Conservation (phyloP, 345 rosid species). For the Moricandia moricandioides region DNA sequence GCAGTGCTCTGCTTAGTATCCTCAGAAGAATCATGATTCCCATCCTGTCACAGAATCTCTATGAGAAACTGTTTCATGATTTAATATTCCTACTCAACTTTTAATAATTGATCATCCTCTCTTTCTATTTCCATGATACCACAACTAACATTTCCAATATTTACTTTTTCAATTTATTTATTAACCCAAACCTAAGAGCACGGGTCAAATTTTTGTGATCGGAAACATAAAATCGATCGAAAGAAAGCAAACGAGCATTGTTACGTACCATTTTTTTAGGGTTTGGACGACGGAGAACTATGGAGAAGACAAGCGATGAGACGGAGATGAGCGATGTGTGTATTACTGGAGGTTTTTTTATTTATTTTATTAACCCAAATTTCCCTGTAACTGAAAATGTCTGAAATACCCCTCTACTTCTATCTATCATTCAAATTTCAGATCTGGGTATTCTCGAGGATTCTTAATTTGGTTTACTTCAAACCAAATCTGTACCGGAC, state of each 20-base stretch:
- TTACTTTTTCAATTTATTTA: no score
- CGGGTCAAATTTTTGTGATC: background rate
- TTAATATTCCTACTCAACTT: no score
- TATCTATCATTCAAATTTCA: slow-evolving; percentile 15
- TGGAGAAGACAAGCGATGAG: slow-evolving; percentile 16
- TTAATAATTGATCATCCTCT: no score
- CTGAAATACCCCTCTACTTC: no score
- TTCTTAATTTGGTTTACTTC: background rate
- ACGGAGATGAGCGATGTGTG: slow-evolving; percentile 13
- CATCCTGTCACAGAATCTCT: slow-evolving; percentile 47
- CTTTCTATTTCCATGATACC: no score
- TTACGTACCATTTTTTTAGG: slow-evolving; percentile 29
- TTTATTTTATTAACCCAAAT: background rate
- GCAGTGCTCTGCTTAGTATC: slow-evolving; percentile 59
- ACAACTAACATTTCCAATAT: no score
- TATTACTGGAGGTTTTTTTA: background rate
- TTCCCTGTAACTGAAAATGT: background rate
- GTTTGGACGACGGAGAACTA: background rate
- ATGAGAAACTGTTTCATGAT: no score
- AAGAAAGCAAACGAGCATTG: background rate
- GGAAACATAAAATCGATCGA: background rate
- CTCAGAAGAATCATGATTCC: slow-evolving; percentile 61
- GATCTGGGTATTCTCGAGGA: background rate
- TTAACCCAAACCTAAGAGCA: no score
- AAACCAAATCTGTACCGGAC: background rate